phyloP scores from a whole-genome alignment of 495 filamentous ascomycete species.

The Peziza echinospora region DNA sequence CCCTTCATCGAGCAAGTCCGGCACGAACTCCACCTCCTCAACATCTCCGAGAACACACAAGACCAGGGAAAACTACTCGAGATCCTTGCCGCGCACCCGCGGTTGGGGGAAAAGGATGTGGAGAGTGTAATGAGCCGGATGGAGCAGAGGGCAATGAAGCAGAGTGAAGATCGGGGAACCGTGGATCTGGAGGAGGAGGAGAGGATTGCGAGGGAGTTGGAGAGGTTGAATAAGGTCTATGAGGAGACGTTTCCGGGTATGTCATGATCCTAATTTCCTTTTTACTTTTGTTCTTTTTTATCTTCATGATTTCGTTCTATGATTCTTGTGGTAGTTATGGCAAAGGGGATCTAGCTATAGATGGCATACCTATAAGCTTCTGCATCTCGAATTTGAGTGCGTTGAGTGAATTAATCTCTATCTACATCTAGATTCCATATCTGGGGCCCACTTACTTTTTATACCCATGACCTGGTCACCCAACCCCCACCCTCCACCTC shows the following conservation, averaged over 20 bases:
- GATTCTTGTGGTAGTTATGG: no score
- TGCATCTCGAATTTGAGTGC: no score
- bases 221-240: conserved; percentile 54
- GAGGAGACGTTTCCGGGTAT: conserved; percentile 51
- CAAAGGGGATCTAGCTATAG: no score
- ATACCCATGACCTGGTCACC: no score
- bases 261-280: conserved; percentile 2
- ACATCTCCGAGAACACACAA: conserved; percentile 21
- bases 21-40: conserved; percentile 31
- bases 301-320: not conserved
- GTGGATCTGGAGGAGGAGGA: conserved; percentile 37
- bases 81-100: conserved; percentile 72
- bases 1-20: conserved; percentile 38
- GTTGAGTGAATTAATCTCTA: no score
- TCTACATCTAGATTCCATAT: no score
- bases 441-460: no score
- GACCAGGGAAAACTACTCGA: conserved; percentile 38
- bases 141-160: conserved; percentile 56
- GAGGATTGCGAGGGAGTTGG: no score
- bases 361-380: no score
- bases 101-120: conserved; percentile 58
- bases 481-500: no score
- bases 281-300: conserved; percentile 6
- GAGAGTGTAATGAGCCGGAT: conserved; percentile 51
- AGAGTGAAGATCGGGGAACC: no score